A percentile compares a stretch with the other conserved stretches of the same genome.
These are phyloP conservation scores for Kwoniella sp. DNA, from an alignment of 768 basidiomycete genomes.

Conservation along the genomic window DNA sequence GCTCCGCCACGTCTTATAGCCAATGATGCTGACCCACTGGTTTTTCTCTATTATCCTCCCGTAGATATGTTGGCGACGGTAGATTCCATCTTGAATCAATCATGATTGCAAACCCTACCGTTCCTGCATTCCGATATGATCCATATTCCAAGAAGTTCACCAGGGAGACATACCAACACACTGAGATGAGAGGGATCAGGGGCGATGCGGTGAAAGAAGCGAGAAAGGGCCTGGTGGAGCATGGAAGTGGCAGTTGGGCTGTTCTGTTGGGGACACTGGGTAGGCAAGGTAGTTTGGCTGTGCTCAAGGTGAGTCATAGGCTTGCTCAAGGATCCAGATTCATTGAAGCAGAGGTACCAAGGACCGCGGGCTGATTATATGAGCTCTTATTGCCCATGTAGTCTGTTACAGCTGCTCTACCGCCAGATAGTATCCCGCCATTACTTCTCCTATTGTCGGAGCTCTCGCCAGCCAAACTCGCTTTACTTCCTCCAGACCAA, in stretches of 20 bases:
- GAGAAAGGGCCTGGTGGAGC: constrained; percentile 61
- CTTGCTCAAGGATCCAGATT: too few species aligned
- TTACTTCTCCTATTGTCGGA: constrained; percentile 92
- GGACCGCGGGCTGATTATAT: too few species aligned
- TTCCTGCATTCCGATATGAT: constrained; percentile 97
- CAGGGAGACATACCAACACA: constrained; percentile 83
- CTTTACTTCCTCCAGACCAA: constrained; percentile 71
- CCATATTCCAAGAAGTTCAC: constrained; percentile 98
- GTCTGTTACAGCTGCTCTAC: constrained; percentile 38
- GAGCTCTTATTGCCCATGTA: constrained; percentile 31
- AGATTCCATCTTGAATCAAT: constrained; percentile 97
- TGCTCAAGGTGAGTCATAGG: constrained; percentile 66
- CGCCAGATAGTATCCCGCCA: constrained; percentile 41
- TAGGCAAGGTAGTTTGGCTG: constrained; percentile 86
- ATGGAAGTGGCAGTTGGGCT: constrained; percentile 68
- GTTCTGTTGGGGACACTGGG: constrained; percentile 92
- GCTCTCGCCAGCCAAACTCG: constrained; percentile 90
- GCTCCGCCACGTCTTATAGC: too few species aligned
- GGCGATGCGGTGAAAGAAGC: constrained; percentile 76
- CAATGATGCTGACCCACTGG: not conserved
- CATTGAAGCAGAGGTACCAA: too few species aligned
- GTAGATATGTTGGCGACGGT: constrained; percentile 93
- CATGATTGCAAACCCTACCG: constrained; percentile 96
- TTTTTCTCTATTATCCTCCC: not conserved
- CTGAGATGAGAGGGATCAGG: constrained; percentile 77